Base-by-base conservation (phyloP, 2,329 filamentous ascomycete species). In the Aquanectria penicillioides region DNA sequence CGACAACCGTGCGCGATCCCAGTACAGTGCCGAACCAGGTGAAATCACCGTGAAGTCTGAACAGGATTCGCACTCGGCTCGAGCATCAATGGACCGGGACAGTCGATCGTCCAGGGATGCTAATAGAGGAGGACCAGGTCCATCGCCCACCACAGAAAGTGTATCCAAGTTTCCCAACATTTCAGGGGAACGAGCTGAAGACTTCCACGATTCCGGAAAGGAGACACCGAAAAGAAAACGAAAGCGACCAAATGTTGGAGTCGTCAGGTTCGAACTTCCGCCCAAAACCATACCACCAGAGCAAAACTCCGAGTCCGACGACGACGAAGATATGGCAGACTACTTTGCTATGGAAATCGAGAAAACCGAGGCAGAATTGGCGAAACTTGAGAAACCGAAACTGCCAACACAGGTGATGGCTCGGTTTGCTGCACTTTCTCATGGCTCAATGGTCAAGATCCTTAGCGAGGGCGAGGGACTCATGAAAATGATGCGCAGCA, bases 261-360 rank as follows among this genome's bases (percentile, higher is more conserved):
- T 74, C 15, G 74, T 77, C 6, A 75, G 71, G 44, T 78, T 82
- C 46, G 71, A 75, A 17, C 46, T 83, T 18, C 79, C 80, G 3
- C 70, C 74, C 7, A 80, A 77, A 56, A 69, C 72, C 48, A 63
- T 69, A 1, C 62, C 62, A 2, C 64, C 67, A 18, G 72, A 75
- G 29, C 71, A 75, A 44, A 72, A 71, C 31, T 75, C 74, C 2
- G 81, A 83, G 40, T 85, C 83, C 0, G 84, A 86, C 47, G 83
- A 87, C 37, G 85, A 87, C 55, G 85, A 86, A 43, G 82, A 85
- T 38, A 83, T 87, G 75, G 83, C 80, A 15, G 83, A 85, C 48
- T 83, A 83, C 57, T 85, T 87, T 50, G 78, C 81, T 49, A 75
- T 76, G 50, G 77, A 86, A 63, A 85, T 87, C 31, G 71, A 76